Base-by-base conservation (phyloP, 495 filamentous ascomycete species). In the Aspergillus sclerotioniger region DNA sequence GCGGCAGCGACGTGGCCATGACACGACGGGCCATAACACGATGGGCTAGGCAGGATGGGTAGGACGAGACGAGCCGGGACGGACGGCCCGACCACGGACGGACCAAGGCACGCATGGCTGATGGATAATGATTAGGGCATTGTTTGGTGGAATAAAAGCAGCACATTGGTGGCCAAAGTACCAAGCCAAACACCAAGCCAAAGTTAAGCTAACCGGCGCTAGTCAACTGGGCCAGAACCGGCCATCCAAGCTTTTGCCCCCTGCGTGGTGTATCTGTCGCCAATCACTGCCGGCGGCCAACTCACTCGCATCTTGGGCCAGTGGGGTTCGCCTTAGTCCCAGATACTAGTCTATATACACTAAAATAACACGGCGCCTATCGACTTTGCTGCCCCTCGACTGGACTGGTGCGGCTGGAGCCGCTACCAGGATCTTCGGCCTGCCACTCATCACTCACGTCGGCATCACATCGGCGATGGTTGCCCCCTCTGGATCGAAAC, bases 401-500 rank as follows among this genome's bases (percentile, higher is more conserved):
- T n/a, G n/a, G n/a, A n/a, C n/a, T n/a, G n/a, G n/a, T n/a, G n/a
- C n/a, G n/a, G 12, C 25, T 6, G 47, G 47, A 48, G 25, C 47
- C 21, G 31, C 29, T 20, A 10, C 29, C 47, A 25, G 21, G 19
- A n/a, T 49, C 47, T n/a, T n/a, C n/a, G 29, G 8, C 15, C 47
- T 3, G 15, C 29, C 12, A 49, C 6, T 50, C 21, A 33, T 15
- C 6, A 28, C 28, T 46, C 20, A 57, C 8, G 21, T 54, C 17
- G 59, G 54, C 49, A 61, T 52, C 20, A 51, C 43, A 33, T 57
- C 54, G 25, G 33, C 43, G 37, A 61, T 57, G 6, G 31, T 21
- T n/a, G 52, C 48, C 44, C 56, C 50, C 33, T 21, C 31, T 1
- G 53, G 33, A 16, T 61, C 59, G 17, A 61, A 57, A 21, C 39